Percentiles rank a stretch among this genome's conserved stretches.
Evolutionary conservation across 1,284 basidiomycete species (phyloP).

Genomic region (Stygiomarasmius scandens): DNA sequence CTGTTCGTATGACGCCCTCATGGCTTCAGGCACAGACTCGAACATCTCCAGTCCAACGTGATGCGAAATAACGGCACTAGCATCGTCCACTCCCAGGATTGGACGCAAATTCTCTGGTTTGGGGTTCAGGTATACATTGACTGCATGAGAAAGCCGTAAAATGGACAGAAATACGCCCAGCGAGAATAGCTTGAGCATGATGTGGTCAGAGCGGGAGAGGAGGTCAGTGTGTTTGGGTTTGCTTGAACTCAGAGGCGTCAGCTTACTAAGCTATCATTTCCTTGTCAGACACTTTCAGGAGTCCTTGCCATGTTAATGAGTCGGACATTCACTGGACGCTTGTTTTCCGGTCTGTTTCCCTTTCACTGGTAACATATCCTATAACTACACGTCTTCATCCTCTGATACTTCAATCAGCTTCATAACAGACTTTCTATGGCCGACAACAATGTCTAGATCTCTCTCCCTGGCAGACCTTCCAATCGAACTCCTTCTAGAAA

Average conservation of each 20-base stretch:
- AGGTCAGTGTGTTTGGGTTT: slow-evolving; percentile 26
- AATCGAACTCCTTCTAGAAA: slow-evolving; percentile 57
- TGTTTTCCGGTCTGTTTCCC: neutral
- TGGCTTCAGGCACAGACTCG: slow-evolving; percentile 48
- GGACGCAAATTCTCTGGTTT: slow-evolving; percentile 37
- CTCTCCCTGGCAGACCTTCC: slow-evolving; percentile 38
- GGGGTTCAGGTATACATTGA: slow-evolving; percentile 61
- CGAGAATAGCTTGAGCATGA: slow-evolving; percentile 24
- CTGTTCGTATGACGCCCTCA: slow-evolving; percentile 37
- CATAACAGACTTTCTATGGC: neutral
- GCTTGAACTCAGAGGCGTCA: slow-evolving; percentile 20
- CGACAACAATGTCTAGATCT: neutral
- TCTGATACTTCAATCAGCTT: neutral
- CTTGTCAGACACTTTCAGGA: neutral
- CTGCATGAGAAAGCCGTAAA: slow-evolving; percentile 38
- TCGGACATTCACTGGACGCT: neutral
- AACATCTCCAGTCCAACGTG: slow-evolving; percentile 73
- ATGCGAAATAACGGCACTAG: slow-evolving; percentile 61
- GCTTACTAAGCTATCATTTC: neutral
- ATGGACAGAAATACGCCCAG: slow-evolving; percentile 31
- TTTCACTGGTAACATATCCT: no score
- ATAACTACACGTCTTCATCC: neutral
- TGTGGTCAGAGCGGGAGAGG: slow-evolving; percentile 10
- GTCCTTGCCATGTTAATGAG: neutral
- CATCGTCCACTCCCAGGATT: slow-evolving; percentile 51